phyloP scores from a whole-genome alignment of 768 basidiomycete genomes.

The Russula virescens region DNA sequence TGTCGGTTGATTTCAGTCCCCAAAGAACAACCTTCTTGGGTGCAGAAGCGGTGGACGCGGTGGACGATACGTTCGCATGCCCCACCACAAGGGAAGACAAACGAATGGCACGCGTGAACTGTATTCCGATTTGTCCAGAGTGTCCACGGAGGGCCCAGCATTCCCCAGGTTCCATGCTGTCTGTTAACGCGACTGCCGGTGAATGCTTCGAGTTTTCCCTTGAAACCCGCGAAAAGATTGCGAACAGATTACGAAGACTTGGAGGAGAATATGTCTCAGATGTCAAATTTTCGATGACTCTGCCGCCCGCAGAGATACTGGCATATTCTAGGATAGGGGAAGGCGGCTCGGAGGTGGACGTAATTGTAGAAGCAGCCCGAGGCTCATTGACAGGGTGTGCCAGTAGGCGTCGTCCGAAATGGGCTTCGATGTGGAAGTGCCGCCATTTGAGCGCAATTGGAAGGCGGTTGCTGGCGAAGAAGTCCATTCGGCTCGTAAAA shows the following conservation, averaged over 20 bases:
- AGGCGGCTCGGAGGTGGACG: too few relatives aligned
- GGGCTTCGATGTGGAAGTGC: too few relatives aligned
- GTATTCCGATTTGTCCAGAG: background rate
- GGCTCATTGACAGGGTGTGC: too few relatives aligned
- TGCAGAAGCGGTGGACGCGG: background rate
- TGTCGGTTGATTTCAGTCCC: background rate
- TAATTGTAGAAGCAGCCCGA: too few relatives aligned
- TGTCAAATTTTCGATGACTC: background rate
- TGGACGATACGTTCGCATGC: background rate
- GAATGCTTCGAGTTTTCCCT: background rate
- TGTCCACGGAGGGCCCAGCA: background rate
- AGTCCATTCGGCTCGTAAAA: too few relatives aligned
- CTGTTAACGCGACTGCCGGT: background rate
- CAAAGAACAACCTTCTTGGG: background rate
- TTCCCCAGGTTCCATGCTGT: too few relatives aligned
- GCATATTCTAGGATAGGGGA: background rate
- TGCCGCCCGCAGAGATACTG: background rate
- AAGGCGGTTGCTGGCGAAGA: too few relatives aligned
- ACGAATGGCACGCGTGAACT: background rate
- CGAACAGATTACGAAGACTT: too few relatives aligned
- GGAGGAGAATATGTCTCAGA: background rate
- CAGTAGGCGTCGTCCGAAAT: too few relatives aligned
- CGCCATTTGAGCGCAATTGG: too few relatives aligned
- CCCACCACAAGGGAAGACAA: background rate
- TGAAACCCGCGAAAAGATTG: background rate